These are phyloP conservation scores for Corynascus novoguineensis DNA, from an alignment of 495 filamentous ascomycete genomes.

Conservation along the genomic window DNA sequence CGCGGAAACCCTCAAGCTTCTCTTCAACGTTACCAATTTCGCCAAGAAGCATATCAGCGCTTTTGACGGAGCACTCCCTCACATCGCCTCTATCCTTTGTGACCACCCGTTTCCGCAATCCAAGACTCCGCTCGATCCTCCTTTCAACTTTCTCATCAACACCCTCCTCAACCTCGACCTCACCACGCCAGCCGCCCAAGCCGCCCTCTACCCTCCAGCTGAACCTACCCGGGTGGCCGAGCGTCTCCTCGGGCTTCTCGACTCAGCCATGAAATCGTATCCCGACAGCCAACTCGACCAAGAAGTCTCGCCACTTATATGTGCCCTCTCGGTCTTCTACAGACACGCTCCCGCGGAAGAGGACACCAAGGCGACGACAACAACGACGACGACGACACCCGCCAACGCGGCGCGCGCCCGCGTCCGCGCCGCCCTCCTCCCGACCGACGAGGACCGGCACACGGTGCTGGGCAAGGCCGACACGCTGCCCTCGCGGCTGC, in stretches of 20 bases:
- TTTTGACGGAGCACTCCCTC: slow-evolving; percentile 63
- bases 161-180: slow-evolving; percentile 74
- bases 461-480: slow-evolving; percentile 69
- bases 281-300: slow-evolving; percentile 62
- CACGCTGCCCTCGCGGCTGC: slow-evolving; percentile 68
- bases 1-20: slow-evolving; percentile 74
- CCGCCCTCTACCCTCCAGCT: slow-evolving; percentile 60
- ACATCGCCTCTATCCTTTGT: slow-evolving; percentile 66
- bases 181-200: slow-evolving; percentile 29
- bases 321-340: slow-evolving; percentile 64
- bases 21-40: slow-evolving; percentile 72
- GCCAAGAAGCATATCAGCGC: slow-evolving; percentile 46
- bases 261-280: slow-evolving; percentile 56
- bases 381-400: background rate
- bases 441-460: slow-evolving; percentile 71
- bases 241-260: slow-evolving; percentile 67
- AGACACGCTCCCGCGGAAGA: slow-evolving; percentile 68
- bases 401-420: slow-evolving; percentile 42
- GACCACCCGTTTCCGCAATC: slow-evolving; percentile 30
- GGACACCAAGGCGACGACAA: slow-evolving; percentile 9
- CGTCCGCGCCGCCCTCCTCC: slow-evolving; percentile 66
- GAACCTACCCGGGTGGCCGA: slow-evolving; percentile 58
- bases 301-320: slow-evolving; percentile 62
- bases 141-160: slow-evolving; percentile 63
- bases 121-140: slow-evolving; percentile 39